phyloP scores from a whole-genome alignment of 768 basidiomycete species.

The Phaffia australis region DNA sequence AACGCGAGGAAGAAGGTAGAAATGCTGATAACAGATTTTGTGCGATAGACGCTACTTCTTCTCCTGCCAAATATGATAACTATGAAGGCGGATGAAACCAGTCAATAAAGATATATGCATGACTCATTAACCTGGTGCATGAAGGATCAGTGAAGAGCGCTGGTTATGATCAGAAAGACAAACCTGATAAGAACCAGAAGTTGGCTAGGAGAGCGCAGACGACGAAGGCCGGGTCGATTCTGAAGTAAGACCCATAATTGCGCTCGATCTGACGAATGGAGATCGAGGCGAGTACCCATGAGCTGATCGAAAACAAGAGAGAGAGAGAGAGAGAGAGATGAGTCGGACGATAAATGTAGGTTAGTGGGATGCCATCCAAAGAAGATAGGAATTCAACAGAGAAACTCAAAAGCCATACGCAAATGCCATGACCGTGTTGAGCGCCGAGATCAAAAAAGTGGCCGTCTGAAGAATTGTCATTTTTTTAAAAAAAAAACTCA shows the following conservation, averaged over 20 bases:
- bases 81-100: neutral
- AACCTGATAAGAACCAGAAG: constrained; percentile 1
- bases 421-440: constrained; percentile 1
- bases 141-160: too few relatives aligned
- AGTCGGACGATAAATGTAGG: neutral
- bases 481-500: too few relatives aligned
- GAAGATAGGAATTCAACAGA: too few relatives aligned
- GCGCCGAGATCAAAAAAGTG: neutral
- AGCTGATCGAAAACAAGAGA: neutral
- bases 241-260: neutral
- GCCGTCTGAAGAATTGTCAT: neutral
- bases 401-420: neutral
- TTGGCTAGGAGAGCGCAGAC: constrained; percentile 1
- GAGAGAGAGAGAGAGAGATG: neutral
- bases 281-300: neutral
- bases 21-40: neutral
- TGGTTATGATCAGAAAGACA: neutral
- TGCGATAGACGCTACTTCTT: neutral
- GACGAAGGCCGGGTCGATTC: constrained; percentile 5
- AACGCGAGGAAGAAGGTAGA: neutral
- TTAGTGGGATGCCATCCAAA: too few relatives aligned
- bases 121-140: neutral
- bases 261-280: neutral
- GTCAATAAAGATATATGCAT: neutral
- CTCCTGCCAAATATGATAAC: neutral